Evolutionary conservation across 2,329 filamentous ascomycete genomes (phyloP).

Genomic region (Fusarium sp.): DNA sequence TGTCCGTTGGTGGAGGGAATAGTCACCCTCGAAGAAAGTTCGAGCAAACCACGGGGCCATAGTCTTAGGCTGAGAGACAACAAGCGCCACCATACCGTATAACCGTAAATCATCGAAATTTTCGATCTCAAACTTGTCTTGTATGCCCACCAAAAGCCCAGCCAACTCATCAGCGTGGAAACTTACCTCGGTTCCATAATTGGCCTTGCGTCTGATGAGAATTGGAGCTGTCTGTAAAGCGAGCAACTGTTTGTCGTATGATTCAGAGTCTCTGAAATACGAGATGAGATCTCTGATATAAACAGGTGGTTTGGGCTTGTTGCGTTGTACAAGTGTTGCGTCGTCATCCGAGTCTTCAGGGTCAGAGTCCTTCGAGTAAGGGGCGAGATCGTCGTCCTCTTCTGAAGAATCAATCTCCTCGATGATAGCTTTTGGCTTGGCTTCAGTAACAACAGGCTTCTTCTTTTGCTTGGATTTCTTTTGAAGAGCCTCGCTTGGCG

Average conservation of each 20-base stretch:
- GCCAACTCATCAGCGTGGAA: conserved; percentile 87
- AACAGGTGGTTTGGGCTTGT: conserved; percentile 86
- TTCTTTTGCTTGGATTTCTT: conserved; percentile 45
- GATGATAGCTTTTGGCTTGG: conserved; percentile 61
- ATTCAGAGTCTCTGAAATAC: conserved; percentile 82
- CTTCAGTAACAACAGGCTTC: conserved; percentile 42
- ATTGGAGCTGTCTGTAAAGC: conserved; percentile 79
- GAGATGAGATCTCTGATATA: conserved; percentile 87
- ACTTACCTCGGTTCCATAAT: conserved; percentile 86
- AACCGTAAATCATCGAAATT: conserved; percentile 79
- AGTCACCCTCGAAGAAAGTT: conserved; percentile 91
- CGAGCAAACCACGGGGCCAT: conserved; percentile 88
- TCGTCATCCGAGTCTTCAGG: conserved; percentile 94
- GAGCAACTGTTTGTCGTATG: conserved; percentile 84
- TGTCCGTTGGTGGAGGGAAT: conserved; percentile 85
- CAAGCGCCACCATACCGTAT: conserved; percentile 82
- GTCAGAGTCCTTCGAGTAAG: conserved; percentile 89
- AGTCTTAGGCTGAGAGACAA: conserved; percentile 77
- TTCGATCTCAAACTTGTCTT: conserved; percentile 86
- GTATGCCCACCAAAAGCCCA: conserved; percentile 77
- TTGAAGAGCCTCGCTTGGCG: conserved; percentile 1
- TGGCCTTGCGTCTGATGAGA: conserved; percentile 87
- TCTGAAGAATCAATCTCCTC: conserved; percentile 73
- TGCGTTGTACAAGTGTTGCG: conserved; percentile 82
- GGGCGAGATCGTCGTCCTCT: conserved; percentile 73